Evolutionary conservation across 345 rosid species (phyloP), one percentile per base, ranked within the genome.

Genomic region (Murraya koenigii): DNA sequence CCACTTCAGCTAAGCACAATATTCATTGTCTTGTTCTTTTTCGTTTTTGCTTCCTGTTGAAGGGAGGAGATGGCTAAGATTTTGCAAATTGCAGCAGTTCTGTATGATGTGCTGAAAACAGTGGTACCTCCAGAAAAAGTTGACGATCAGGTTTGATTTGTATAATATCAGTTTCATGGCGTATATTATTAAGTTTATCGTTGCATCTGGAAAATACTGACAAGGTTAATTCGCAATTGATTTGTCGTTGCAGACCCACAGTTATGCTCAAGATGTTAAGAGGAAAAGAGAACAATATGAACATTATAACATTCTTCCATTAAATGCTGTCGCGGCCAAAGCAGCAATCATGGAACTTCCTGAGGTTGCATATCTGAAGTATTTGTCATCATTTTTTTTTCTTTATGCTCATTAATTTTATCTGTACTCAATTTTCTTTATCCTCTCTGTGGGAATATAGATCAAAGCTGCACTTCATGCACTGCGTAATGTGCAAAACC

Each of bases 31-130:
- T n/a, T 78, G 64, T 26, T 77, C 39, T 10, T 77, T 62, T 78
- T 72, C 55, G 5, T 79, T 79, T 74, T 14, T 79, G 44, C 39
- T 68, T 71, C 59, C 65, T 56, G 63, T 80, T 90, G 81, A 84
- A 96, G 99, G 88, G 97, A 94, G 88, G 97, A 92, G 89, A 92
- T 96, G 97, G 92, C 88, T 55, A 94, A 88, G 86, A 84, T 88
- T 69, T 88, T 88, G 83, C 95, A 93, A 86, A 85, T 86, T 78
- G 99, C 98, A 20, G 56, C 97, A 0, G 97, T 96, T n/a, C 89
- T 96, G 76, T 93, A 88, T 83, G 98, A 94, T 83, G 97, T 89
- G 83, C 70, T 94, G 82, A 86, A 4, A 75, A 83, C 92, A 4
- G 94, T 96, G 65, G 93, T 92, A 49, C 92, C 83, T 78, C 0